phyloP scores from a whole-genome alignment of 495 filamentous ascomycete genomes.

The Penicillium verhagenii region DNA sequence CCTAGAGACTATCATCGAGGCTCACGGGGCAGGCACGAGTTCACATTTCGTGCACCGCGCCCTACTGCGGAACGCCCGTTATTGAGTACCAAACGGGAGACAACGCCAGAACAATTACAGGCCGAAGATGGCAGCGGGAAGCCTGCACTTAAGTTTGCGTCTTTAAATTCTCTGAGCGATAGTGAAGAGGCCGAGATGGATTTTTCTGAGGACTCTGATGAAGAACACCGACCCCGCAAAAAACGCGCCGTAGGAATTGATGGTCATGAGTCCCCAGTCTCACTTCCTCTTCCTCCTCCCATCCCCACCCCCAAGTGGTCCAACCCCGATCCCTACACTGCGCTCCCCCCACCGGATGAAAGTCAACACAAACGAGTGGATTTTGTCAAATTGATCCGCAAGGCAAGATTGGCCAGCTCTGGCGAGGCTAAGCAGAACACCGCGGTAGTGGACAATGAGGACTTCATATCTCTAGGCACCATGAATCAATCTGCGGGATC shows the following conservation, averaged over 20 bases:
- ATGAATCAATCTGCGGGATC: slow-evolving; percentile 9
- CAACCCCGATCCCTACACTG: slow-evolving; percentile 90
- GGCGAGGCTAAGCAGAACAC: slow-evolving; percentile 41
- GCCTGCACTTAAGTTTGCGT: slow-evolving; percentile 38
- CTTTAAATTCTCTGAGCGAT: slow-evolving; percentile 63
- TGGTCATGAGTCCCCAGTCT: slow-evolving; percentile 12
- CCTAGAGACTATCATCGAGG: slow-evolving; percentile 27
- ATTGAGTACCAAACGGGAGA: slow-evolving; percentile 34
- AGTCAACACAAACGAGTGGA: slow-evolving; percentile 68
- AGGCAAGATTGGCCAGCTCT: slow-evolving; percentile 59
- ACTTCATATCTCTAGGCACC: slow-evolving; percentile 80
- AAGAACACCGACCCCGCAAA: slow-evolving; percentile 46
- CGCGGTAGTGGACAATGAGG: slow-evolving; percentile 60
- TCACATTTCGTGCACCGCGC: slow-evolving; percentile 45
- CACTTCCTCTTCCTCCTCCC: slow-evolving; percentile 22
- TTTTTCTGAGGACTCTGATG: slow-evolving; percentile 48
- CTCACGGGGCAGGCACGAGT: slow-evolving; percentile 33
- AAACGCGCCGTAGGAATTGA: slow-evolving; percentile 53
- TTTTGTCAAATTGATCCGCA: slow-evolving; percentile 83
- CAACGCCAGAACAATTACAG: slow-evolving; percentile 38
- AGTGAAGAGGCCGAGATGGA: slow-evolving; percentile 73
- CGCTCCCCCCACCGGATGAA: slow-evolving; percentile 69
- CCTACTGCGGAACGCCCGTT: slow-evolving; percentile 48
- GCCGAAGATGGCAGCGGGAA: slow-evolving; percentile 26
- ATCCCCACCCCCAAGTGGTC: slow-evolving; percentile 71